These are phyloP conservation scores for Saussurea involucrata DNA, from an alignment of 129 eudicot genomes.

Conservation along the genomic window DNA sequence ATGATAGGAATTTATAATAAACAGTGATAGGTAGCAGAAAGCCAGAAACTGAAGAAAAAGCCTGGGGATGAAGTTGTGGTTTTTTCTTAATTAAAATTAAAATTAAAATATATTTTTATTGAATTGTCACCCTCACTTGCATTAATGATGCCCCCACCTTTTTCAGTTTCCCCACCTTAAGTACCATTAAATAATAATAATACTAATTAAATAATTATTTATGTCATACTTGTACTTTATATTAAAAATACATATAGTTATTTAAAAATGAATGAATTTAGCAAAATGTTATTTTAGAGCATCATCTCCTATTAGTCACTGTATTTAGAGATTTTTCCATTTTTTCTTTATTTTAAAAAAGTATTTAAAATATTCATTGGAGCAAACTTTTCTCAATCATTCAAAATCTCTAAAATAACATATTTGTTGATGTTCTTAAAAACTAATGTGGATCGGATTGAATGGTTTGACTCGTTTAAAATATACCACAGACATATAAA, in stretches of 20 bases:
- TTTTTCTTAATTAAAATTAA: background rate
- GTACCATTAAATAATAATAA: background rate
- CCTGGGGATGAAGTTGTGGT: conserved; percentile 24
- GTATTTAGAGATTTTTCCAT: no score
- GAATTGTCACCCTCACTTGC: conserved; percentile 35
- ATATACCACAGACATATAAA: background rate
- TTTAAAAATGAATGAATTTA: no score
- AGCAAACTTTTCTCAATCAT: no score
- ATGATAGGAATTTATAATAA: background rate
- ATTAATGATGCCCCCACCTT: conserved; percentile 24
- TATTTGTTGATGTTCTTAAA: no score
- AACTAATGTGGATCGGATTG: background rate
- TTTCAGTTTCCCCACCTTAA: conserved; percentile 14
- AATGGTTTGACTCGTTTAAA: background rate
- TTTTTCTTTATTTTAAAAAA: no score
- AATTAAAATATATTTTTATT: background rate
- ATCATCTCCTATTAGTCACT: no score
- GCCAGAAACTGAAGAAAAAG: conserved; percentile 21
- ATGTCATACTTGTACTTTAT: background rate
- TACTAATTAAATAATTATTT: background rate
- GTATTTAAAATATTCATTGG: no score
- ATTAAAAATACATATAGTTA: no score
- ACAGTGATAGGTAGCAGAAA: background rate
- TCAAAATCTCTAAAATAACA: no score
- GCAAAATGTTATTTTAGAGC: no score